Conservation (phyloP, 2,329 filamentous ascomycete species). For the Neonectria punicea region DNA sequence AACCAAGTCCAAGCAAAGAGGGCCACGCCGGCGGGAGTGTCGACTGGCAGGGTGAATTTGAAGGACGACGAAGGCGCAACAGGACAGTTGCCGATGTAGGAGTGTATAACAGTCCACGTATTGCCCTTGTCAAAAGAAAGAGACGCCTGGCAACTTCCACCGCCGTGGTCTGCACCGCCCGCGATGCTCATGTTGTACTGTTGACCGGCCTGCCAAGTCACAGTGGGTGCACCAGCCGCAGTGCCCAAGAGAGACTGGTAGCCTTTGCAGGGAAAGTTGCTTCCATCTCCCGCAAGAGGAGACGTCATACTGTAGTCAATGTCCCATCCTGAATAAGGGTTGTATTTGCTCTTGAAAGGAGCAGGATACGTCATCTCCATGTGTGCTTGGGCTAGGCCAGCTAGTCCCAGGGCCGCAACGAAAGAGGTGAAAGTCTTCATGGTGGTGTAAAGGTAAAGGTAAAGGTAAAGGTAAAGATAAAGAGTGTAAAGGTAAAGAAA, state of each 20-base stretch:
- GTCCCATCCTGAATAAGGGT: conserved; percentile 56
- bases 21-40: conserved; percentile 69
- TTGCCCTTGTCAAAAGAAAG: conserved; percentile 78
- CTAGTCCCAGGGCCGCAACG: conserved; percentile 50
- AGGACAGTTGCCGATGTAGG: conserved; percentile 67
- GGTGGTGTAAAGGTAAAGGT: neutral
- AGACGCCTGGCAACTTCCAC: conserved; percentile 81
- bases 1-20: conserved; percentile 83
- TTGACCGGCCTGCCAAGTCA: conserved; percentile 70
- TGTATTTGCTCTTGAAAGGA: conserved; percentile 64
- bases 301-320: conserved; percentile 79
- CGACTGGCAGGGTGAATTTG: conserved; percentile 72
- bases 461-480: neutral
- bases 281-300: conserved; percentile 69
- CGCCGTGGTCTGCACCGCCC: conserved; percentile 72
- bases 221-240: conserved; percentile 61
- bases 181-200: conserved; percentile 71
- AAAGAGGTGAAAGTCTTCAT: conserved; percentile 19
- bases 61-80: conserved; percentile 60
- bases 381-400: conserved; percentile 60
- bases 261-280: conserved; percentile 82
- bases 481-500: neutral
- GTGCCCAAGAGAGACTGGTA: conserved; percentile 61
- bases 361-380: conserved; percentile 66
- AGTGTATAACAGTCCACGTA: conserved; percentile 75